These are phyloP conservation scores for Desmodesmus armatus DNA, from an alignment of 139 green algal species.

Conservation along the genomic window DNA sequence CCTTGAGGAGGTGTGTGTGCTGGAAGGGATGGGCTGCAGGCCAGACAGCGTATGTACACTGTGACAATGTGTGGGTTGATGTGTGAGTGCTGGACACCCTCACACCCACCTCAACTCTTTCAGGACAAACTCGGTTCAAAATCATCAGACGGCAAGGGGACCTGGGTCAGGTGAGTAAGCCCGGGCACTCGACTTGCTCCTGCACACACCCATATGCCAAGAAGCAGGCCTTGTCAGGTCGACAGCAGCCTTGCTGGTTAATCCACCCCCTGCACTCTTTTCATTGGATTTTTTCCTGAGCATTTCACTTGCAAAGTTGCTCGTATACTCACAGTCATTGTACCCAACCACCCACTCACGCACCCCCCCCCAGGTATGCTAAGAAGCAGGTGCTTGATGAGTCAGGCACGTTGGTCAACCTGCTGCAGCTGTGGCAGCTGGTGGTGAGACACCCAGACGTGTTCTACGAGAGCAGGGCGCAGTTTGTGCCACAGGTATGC, in stretches of 20 bases:
- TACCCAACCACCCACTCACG: neutral
- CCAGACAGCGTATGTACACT: no score
- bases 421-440: conserved; percentile 94
- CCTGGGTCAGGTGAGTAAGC: conserved; percentile 31
- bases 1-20: no score
- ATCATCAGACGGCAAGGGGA: conserved; percentile 20
- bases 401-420: conserved; percentile 69
- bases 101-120: conserved; percentile 82
- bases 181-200: no score
- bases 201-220: no score
- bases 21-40: no score
- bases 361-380: conserved; percentile 4
- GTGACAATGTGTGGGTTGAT: conserved; percentile 80
- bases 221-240: no score
- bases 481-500: conserved; percentile 92
- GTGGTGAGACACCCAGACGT: conserved; percentile 89
- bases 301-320: neutral
- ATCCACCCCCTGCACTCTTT: no score
- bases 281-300: no score
- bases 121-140: conserved; percentile 44
- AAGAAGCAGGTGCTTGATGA: conserved; percentile 84
- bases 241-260: neutral
- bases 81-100: conserved; percentile 90
- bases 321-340: neutral
- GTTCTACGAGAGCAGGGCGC: conserved; percentile 83